Percentiles rank a stretch among this genome's conserved stretches.
These are phyloP conservation scores for Trichoderma asperelloides DNA, from an alignment of 495 filamentous ascomycete genomes.

Conservation along the genomic window DNA sequence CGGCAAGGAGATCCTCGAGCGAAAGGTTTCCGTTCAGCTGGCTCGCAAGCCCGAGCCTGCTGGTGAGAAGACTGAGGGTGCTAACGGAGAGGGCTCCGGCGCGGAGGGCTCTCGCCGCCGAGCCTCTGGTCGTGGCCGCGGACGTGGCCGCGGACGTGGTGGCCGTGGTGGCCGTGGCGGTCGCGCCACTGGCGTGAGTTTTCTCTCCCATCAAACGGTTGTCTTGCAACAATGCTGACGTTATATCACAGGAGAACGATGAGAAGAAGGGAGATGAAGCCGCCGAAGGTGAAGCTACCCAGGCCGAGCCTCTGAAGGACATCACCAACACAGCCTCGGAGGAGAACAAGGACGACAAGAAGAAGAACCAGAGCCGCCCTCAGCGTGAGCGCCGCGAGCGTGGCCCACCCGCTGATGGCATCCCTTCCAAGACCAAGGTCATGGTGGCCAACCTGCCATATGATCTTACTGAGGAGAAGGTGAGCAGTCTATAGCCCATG, in stretches of 20 bases:
- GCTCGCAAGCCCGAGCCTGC: conserved; percentile 91
- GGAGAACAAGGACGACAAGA: conserved; percentile 15
- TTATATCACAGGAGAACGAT: conserved; percentile 24
- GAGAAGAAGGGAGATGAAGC: conserved; percentile 30
- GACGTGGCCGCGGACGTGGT: conserved; percentile 65
- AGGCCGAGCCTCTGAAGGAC: conserved; percentile 45
- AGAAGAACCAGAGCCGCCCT: conserved; percentile 36
- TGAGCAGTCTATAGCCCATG: conserved; percentile 26
- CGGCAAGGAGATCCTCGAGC: conserved; percentile 90
- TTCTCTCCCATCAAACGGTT: neutral
- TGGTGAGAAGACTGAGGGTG: conserved; percentile 64
- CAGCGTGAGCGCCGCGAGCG: conserved; percentile 65
- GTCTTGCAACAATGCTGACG: conserved; percentile 14
- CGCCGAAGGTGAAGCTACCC: conserved; percentile 13
- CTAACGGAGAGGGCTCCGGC: conserved; percentile 56
- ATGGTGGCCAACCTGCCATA: conserved; percentile 99
- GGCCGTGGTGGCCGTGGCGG: conserved; percentile 55
- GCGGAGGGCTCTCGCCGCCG: conserved; percentile 72
- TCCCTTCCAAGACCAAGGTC: conserved; percentile 98
- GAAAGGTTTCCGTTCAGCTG: conserved; percentile 97
- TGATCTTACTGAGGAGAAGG: conserved; percentile 95
- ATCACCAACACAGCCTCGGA: conserved; percentile 42
- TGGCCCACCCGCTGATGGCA: conserved; percentile 93
- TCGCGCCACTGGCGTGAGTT: conserved; percentile 68
- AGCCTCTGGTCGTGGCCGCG: conserved; percentile 58